Percentiles rank a stretch among this genome's conserved stretches.
Evolutionary conservation across 176 grass and related monocot genomes (phyloP).

Genomic region (Poa pratensis): DNA sequence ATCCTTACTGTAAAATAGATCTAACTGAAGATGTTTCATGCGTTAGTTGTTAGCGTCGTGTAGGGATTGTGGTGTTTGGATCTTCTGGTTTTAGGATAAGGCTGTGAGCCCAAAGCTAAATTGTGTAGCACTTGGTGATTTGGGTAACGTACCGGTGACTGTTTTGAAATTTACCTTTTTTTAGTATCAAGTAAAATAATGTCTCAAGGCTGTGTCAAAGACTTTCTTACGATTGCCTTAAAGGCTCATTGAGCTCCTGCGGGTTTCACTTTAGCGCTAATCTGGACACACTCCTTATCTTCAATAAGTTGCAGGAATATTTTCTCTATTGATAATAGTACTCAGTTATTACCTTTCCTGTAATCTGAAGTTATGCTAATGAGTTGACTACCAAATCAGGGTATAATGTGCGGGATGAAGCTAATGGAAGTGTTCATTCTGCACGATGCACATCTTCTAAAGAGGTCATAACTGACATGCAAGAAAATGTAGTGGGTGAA

Average conservation of each 20-base stretch:
- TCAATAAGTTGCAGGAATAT: slow-evolving; percentile 26
- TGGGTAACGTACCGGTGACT: not conserved
- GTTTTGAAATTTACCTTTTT: not conserved
- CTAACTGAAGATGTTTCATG: not conserved
- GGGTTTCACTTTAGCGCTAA: not conserved
- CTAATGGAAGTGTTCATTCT: slow-evolving; percentile 41
- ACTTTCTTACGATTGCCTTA: not conserved
- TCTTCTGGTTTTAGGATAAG: not conserved
- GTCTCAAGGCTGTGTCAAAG: not conserved
- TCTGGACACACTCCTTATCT: slow-evolving; percentile 1
- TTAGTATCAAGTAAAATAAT: not conserved
- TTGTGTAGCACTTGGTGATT: slow-evolving; percentile 9
- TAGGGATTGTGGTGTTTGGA: not conserved
- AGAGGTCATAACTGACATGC: slow-evolving; percentile 23
- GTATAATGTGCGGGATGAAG: slow-evolving; percentile 28
- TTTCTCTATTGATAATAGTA: not conserved
- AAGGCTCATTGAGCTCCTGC: not conserved
- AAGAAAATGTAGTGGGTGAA: slow-evolving; percentile 15
- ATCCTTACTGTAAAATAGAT: slow-evolving; percentile 11
- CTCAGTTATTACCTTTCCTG: not conserved
- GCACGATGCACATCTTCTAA: slow-evolving; percentile 34
- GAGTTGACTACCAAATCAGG: slow-evolving; percentile 31
- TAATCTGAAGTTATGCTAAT: slow-evolving; percentile 29
- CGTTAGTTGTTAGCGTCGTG: not conserved
- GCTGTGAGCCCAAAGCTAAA: too few species aligned